phyloP scores from a whole-genome alignment of 768 basidiomycete species.

The Pisolithus sp. region DNA sequence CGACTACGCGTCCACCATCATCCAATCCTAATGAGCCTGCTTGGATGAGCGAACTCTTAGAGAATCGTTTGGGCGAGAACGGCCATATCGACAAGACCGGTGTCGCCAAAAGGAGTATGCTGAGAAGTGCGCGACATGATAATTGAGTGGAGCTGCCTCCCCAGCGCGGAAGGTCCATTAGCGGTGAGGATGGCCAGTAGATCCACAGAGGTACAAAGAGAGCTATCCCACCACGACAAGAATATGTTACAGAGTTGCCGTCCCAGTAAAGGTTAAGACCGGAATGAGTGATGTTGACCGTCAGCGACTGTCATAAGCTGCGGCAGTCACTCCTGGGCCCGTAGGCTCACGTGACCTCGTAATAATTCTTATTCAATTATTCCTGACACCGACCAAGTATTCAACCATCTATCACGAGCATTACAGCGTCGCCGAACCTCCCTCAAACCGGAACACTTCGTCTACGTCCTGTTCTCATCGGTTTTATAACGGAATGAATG shows the following conservation, averaged over 20 bases:
- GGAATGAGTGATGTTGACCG: too few species aligned
- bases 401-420: background rate
- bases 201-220: background rate
- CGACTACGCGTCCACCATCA: slow-evolving; percentile 67
- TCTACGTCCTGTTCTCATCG: slow-evolving; percentile 37
- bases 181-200: background rate
- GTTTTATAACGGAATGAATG: background rate
- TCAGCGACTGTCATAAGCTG: too few species aligned
- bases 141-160: background rate
- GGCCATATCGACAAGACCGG: slow-evolving; percentile 58
- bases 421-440: slow-evolving; percentile 8
- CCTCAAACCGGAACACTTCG: slow-evolving; percentile 70
- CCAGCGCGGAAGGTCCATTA: background rate
- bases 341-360: too few species aligned
- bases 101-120: slow-evolving; percentile 10
- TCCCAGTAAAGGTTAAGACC: too few species aligned
- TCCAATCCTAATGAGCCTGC: slow-evolving; percentile 77
- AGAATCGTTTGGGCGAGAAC: slow-evolving; percentile 81
- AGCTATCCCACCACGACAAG: too few species aligned
- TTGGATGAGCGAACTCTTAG: slow-evolving; percentile 69
- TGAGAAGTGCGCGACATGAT: slow-evolving; percentile 7
- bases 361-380: too few species aligned
- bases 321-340: too few species aligned
- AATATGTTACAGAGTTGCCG: too few species aligned
- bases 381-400: too few species aligned